These are phyloP conservation scores for Bisporella sp. DNA, from an alignment of 2,329 filamentous ascomycete species.

Conservation along the genomic window DNA sequence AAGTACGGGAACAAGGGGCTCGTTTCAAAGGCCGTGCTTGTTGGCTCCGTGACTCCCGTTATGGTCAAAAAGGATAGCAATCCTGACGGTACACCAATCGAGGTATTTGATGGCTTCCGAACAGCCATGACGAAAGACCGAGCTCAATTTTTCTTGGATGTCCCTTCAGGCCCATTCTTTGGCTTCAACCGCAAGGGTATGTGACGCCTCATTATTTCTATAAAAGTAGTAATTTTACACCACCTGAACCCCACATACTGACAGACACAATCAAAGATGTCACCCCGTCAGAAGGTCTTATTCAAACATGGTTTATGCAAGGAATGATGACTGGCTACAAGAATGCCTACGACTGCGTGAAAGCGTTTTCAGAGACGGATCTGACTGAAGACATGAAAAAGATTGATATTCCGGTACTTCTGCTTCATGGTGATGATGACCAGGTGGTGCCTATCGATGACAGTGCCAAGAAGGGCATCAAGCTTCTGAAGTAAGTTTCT, in stretches of 20 bases:
- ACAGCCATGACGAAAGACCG: slow-evolving; percentile 29
- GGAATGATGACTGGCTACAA: slow-evolving; percentile 34
- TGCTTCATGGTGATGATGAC: slow-evolving; percentile 35
- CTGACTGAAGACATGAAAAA: slow-evolving; percentile 33
- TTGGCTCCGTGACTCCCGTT: background rate
- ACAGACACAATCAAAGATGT: too few species aligned
- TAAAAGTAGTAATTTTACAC: too few species aligned
- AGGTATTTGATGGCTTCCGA: slow-evolving; percentile 33
- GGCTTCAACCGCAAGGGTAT: slow-evolving; percentile 28
- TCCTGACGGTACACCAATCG: slow-evolving; percentile 28
- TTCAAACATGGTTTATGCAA: slow-evolving; percentile 33
- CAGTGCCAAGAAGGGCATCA: background rate
- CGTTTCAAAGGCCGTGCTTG: background rate
- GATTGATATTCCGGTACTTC: slow-evolving; percentile 32
- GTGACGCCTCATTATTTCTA: too few species aligned
- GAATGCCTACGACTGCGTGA: slow-evolving; percentile 32
- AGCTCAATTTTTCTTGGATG: slow-evolving; percentile 30
- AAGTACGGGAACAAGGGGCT: background rate
- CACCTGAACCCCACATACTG: too few species aligned
- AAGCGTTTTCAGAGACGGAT: slow-evolving; percentile 35
- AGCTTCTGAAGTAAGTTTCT: background rate
- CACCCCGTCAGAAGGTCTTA: slow-evolving; percentile 29
- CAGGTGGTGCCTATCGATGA: slow-evolving; percentile 15
- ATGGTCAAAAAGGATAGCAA: background rate
- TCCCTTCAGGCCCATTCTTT: slow-evolving; percentile 30